Evolutionary conservation across 257 asterid species (phyloP).

Genomic region (Gentiana macrophylla): DNA sequence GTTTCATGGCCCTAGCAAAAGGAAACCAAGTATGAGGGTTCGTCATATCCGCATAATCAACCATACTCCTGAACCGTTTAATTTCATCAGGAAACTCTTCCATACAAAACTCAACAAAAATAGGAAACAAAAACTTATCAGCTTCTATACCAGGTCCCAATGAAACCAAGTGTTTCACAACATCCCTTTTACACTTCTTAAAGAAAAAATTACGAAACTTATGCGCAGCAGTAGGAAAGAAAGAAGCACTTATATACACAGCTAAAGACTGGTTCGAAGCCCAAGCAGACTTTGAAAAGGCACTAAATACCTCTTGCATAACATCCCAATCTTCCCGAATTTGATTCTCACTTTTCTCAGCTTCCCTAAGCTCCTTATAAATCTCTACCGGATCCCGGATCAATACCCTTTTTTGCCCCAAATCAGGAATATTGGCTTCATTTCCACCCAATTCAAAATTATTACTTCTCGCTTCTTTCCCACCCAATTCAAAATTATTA

Average conservation of each 20-base stretch:
- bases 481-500: conserved; percentile 18
- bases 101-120: conserved; percentile 74
- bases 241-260: conserved; percentile 65
- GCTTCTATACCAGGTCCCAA: conserved; percentile 61
- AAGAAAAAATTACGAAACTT: conserved; percentile 45
- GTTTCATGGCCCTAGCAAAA: conserved; percentile 92
- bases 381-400: conserved; percentile 54
- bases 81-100: conserved; percentile 70
- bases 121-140: conserved; percentile 69
- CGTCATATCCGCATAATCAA: conserved; percentile 83
- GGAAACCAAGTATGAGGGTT: conserved; percentile 97
- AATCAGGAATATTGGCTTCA: conserved; percentile 8
- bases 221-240: conserved; percentile 59
- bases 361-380: conserved; percentile 43
- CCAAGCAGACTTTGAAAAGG: conserved; percentile 67
- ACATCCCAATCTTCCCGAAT: conserved; percentile 43
- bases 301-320: conserved; percentile 36
- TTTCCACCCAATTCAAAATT: conserved; percentile 19
- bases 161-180: conserved; percentile 45
- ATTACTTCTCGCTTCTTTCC: conserved; percentile 3
- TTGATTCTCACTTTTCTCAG: conserved; percentile 16
- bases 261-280: conserved; percentile 84
- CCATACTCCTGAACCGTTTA: conserved; percentile 63
- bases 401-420: conserved; percentile 14
- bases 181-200: conserved; percentile 35